Evolutionary conservation across 768 basidiomycete species (phyloP).

Genomic region (Boletus sensibilis): DNA sequence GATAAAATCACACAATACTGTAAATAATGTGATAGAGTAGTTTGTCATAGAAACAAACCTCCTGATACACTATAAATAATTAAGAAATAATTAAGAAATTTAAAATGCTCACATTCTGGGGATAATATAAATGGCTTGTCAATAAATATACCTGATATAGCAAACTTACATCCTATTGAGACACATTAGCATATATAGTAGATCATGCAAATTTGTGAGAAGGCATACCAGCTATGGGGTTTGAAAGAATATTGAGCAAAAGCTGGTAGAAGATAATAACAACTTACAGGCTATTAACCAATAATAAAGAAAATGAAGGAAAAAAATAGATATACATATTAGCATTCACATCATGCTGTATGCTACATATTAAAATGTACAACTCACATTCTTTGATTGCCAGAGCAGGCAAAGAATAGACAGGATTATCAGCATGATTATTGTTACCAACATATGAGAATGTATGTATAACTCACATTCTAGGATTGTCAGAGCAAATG

Average conservation of each 20-base stretch:
- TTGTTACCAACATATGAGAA: not conserved
- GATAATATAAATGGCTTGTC: not conserved
- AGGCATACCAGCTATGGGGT: not conserved
- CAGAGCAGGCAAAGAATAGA: not conserved
- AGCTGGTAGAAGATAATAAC: not conserved
- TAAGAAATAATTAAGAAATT: not conserved
- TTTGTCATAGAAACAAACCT: not conserved
- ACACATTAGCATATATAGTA: not conserved
- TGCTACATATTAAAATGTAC: no score
- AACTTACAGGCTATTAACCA: not conserved
- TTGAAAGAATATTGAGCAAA: not conserved
- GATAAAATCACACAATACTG: not conserved
- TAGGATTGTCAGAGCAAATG: not conserved
- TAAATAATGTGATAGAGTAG: not conserved
- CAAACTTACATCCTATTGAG: not conserved
- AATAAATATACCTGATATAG: not conserved
- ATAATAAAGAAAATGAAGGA: not conserved
- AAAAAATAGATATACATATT: no score
- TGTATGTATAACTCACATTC: not conserved
- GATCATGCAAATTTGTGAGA: not conserved
- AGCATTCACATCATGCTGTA: no score
- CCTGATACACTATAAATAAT: not conserved
- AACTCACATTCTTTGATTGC: not conserved
- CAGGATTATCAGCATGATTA: not conserved
- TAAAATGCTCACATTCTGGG: not conserved